phyloP scores from a whole-genome alignment of 2,329 filamentous ascomycete species.

The Alternaria brassicicola region DNA sequence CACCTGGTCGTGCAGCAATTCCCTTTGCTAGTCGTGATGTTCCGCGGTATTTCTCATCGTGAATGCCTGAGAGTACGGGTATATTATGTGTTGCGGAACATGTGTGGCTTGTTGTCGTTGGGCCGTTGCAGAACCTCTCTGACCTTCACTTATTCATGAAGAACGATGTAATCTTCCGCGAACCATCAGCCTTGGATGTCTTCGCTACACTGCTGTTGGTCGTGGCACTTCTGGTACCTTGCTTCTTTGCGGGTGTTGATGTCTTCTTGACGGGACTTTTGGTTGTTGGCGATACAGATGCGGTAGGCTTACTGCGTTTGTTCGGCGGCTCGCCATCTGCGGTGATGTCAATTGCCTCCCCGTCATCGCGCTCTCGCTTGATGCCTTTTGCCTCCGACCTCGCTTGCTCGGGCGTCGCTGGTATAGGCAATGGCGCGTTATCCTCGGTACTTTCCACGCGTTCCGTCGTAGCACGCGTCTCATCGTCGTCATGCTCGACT shows the following conservation, averaged over 20 bases:
- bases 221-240: constrained; percentile 59
- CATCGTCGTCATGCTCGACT: constrained; percentile 49
- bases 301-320: constrained; percentile 45
- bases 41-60: no score
- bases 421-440: constrained; percentile 58
- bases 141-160: constrained; percentile 56
- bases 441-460: constrained; percentile 55
- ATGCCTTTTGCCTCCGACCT: constrained; percentile 39
- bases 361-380: constrained; percentile 57
- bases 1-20: no score
- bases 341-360: constrained; percentile 39
- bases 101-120: no score
- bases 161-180: constrained; percentile 64
- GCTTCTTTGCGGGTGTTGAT: constrained; percentile 48
- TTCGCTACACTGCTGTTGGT: constrained; percentile 59
- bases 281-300: constrained; percentile 29
- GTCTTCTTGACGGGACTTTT: constrained; percentile 32
- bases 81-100: no score
- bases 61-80: no score
- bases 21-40: no score
- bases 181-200: constrained; percentile 55
- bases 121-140: background rate
- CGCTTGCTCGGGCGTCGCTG: constrained; percentile 8
- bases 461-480: constrained; percentile 53
- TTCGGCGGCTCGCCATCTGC: constrained; percentile 43